Percentiles rank a stretch among this genome's conserved stretches.
phyloP scores from a whole-genome alignment of 129 eudicot genomes.

The Scalesia atractyloides region DNA sequence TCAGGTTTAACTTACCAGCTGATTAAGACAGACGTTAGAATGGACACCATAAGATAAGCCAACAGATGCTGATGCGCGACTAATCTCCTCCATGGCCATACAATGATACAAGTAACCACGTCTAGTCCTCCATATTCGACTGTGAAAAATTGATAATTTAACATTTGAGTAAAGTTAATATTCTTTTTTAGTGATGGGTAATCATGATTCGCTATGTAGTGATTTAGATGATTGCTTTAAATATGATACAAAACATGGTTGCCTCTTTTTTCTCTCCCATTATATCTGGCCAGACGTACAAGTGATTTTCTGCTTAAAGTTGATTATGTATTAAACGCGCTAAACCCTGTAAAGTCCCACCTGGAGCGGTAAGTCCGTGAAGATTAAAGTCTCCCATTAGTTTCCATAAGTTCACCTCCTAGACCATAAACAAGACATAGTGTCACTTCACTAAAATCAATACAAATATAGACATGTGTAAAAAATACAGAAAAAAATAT shows the following conservation, averaged over 20 bases:
- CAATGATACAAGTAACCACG: conserved; percentile 89
- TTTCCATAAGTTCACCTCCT: conserved; percentile 95
- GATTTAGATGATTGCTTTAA: neutral
- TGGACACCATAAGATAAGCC: conserved; percentile 93
- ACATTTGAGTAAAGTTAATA: neutral
- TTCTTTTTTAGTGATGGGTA: too few species aligned
- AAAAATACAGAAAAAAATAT: neutral
- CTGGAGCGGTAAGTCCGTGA: conserved; percentile 94
- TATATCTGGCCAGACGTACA: too few species aligned
- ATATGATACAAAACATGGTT: too few species aligned
- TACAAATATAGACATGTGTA: neutral
- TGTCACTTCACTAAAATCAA: neutral
- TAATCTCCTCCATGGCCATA: conserved; percentile 89
- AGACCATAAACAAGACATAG: conserved; percentile 7
- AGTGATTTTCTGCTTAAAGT: too few species aligned
- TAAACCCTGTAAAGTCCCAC: conserved; percentile 24
- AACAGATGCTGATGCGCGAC: conserved; percentile 94
- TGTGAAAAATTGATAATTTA: conserved; percentile 21
- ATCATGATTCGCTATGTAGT: too few species aligned
- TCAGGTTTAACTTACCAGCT: conserved; percentile 57
- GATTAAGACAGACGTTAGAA: conserved; percentile 86
- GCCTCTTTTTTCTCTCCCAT: too few species aligned
- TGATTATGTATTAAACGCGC: too few species aligned
- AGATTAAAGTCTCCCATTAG: conserved; percentile 95
- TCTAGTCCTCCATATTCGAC: conserved; percentile 98